Evolutionary conservation across 2,329 filamentous ascomycete genomes (phyloP).

Genomic region (Botryotinia calthae): DNA sequence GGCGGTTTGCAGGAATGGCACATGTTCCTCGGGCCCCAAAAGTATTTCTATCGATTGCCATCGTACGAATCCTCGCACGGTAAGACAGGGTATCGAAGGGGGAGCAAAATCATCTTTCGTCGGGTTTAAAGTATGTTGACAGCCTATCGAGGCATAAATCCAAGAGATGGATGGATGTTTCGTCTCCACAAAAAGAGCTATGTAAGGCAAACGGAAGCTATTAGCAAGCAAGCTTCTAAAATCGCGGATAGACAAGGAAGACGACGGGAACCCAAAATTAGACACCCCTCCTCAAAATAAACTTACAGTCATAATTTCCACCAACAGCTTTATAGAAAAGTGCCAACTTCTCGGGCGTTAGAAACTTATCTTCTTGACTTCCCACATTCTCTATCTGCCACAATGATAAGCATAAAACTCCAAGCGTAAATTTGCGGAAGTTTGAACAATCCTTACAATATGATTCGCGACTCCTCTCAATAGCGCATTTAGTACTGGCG

Average conservation of each 20-base stretch:
- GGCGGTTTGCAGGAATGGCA: constrained; percentile 76
- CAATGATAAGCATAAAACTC: constrained; percentile 11
- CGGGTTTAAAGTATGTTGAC: constrained; percentile 82
- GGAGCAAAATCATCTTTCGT: constrained; percentile 65
- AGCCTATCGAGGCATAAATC: constrained; percentile 89
- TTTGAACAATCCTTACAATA: constrained; percentile 58
- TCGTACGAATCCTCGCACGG: constrained; percentile 78
- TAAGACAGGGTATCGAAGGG: constrained; percentile 79
- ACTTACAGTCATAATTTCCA: constrained; percentile 68
- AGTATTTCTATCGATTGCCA: constrained; percentile 93
- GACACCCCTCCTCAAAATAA: not conserved
- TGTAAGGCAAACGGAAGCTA: constrained; percentile 19
- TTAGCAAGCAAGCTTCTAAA: constrained; percentile 22
- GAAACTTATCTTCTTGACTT: constrained; percentile 50
- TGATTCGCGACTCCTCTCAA: constrained; percentile 65
- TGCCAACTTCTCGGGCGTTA: constrained; percentile 70
- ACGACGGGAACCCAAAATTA: not conserved
- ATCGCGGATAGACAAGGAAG: constrained; percentile 13
- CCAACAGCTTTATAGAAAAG: constrained; percentile 73
- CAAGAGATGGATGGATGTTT: constrained; percentile 76
- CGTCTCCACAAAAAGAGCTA: constrained; percentile 73
- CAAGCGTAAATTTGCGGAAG: not conserved
- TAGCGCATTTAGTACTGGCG: constrained; percentile 64
- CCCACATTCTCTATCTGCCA: constrained; percentile 57
- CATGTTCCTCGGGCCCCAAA: constrained; percentile 83